Evolutionary conservation across 1,284 basidiomycete genomes (phyloP), one percentile per base, ranked within the genome.

Genomic region (Wallemia hederae): DNA sequence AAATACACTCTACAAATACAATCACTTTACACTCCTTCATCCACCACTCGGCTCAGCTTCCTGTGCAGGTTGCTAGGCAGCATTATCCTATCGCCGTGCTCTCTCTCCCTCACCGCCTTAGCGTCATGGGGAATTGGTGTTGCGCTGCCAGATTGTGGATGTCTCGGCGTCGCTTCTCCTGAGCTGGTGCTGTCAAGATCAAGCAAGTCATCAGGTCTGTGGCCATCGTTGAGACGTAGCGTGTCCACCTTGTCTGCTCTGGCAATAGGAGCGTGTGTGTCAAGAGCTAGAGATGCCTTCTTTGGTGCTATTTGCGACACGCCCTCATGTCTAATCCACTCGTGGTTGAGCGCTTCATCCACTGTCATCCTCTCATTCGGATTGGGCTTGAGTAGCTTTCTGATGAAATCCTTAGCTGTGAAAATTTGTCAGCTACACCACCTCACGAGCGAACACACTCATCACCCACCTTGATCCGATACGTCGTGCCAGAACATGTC

Each of bases 371-470:
- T 64, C 59, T 62, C 59, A 25, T 63, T 56, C 24, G 64, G 65
- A 60, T 67, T 62, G 7, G 65, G 62, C 5, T 60, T 62, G 17
- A 65, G 57, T 0, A 65, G 55, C 26, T 26, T n/a, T 1, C 61
- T 27, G 2, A 67, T 60, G 17, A 66, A 67, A 55, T 66, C 64
- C 59, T 67, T 67, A 22, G 65, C 65, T 64, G 59, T n/a, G 2
- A 2, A 17, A 33, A 33, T 7, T 33, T 33, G 2, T 11, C 3
- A 1, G 22, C n/a, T 0, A 1, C 2, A 33, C 15, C 57, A 28
- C 55, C 5, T 11, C 14, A 15, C 11, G 22, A 24, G 11, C 11
- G 22, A 58, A 24, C 56, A 3, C 25, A 11, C 33, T 34, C 33
- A 24, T 19, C n/a, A 26, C 63, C 25, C 34, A 65, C 65, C 65